Conservation (phyloP, 768 basidiomycete species). For the Hericium coralloides region DNA sequence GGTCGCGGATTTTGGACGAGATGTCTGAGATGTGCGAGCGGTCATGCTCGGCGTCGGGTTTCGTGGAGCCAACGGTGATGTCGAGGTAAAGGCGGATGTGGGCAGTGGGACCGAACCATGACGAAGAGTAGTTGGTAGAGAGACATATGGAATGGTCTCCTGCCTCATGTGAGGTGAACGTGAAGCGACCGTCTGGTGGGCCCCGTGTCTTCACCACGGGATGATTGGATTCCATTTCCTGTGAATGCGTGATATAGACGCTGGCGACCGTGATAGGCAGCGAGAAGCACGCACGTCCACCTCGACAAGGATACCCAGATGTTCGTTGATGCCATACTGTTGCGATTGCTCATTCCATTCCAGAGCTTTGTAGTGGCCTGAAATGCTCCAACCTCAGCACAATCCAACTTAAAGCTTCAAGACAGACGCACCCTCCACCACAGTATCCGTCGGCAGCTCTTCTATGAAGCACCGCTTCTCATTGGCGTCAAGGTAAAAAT, state of each 20-base stretch:
- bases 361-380: constrained; percentile 87
- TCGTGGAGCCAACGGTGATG: constrained; percentile 82
- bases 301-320: constrained; percentile 83
- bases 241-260: background rate
- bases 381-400: background rate
- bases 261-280: background rate
- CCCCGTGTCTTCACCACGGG: constrained; percentile 85
- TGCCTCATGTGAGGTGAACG: constrained; percentile 94
- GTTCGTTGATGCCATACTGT: constrained; percentile 58
- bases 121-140: constrained; percentile 72
- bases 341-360: constrained; percentile 79
- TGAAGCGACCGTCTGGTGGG: constrained; percentile 85
- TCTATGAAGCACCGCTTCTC: constrained; percentile 95
- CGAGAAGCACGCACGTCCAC: constrained; percentile 70
- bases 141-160: constrained; percentile 98
- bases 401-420: background rate
- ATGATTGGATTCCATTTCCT: constrained; percentile 86
- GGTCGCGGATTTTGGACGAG: constrained; percentile 76
- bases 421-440: constrained; percentile 69
- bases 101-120: constrained; percentile 69
- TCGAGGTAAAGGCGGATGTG: constrained; percentile 96
- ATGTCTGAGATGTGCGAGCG: constrained; percentile 77
- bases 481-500: constrained; percentile 94
- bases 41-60: constrained; percentile 81
- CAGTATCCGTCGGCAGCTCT: constrained; percentile 91